Evolutionary conservation across 352 stramenopile genomes (phyloP).

Genomic region (Phytophthora macrochlamydospora): DNA sequence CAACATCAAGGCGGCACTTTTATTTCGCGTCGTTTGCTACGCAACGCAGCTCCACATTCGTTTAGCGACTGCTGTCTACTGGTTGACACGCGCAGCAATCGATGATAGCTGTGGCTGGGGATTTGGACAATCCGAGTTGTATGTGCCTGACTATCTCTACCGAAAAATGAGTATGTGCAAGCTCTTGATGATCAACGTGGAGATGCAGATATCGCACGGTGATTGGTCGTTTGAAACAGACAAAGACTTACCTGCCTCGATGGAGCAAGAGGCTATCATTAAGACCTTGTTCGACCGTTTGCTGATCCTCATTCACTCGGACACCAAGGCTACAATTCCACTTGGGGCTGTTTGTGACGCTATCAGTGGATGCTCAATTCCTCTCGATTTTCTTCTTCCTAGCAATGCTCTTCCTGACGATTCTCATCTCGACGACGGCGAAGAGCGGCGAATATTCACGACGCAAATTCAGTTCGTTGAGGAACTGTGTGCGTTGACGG

Average conservation of each 20-base stretch:
- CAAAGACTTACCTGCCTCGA: constrained; percentile 65
- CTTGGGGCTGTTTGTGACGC: constrained; percentile 71
- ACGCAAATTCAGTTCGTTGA: constrained; percentile 77
- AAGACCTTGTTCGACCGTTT: constrained; percentile 70
- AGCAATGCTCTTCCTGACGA: constrained; percentile 43
- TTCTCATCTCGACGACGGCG: constrained; percentile 23
- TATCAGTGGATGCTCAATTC: constrained; percentile 48
- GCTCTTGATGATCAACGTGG: constrained; percentile 80
- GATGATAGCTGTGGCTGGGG: constrained; percentile 84
- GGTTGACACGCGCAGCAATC: constrained; percentile 74
- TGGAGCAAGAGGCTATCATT: constrained; percentile 64
- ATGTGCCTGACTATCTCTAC: constrained; percentile 78
- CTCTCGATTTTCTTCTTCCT: constrained; percentile 47
- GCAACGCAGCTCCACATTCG: constrained; percentile 78
- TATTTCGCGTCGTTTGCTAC: constrained; percentile 77
- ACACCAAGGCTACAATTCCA: constrained; percentile 34
- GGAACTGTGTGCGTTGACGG: constrained; percentile 77
- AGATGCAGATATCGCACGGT: constrained; percentile 74
- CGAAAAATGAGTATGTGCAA: constrained; percentile 85
- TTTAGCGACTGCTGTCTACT: constrained; percentile 82
- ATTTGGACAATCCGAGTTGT: constrained; percentile 78
- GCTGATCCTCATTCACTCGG: constrained; percentile 50
- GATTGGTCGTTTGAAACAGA: constrained; percentile 71
- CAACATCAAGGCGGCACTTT: constrained; percentile 74
- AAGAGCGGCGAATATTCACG: constrained; percentile 57